Conservation (phyloP, 1,139 yeast species). For the Hyphopichia khmerensis region DNA sequence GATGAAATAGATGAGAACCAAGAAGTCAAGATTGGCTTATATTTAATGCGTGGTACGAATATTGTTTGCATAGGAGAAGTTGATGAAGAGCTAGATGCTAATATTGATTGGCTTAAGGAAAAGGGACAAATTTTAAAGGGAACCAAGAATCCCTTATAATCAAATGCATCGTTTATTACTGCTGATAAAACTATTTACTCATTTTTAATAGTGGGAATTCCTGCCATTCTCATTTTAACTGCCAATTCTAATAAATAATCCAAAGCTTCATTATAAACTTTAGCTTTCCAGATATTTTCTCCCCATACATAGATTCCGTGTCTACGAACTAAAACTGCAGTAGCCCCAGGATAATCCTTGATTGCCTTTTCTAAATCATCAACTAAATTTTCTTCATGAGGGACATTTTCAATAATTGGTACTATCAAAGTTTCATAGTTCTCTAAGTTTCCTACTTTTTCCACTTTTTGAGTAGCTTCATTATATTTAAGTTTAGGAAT, state of each 20-base stretch:
- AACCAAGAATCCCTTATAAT: conserved; percentile 44
- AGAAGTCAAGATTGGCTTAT: conserved; percentile 54
- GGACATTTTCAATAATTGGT: conserved; percentile 89
- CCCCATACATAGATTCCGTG: conserved; percentile 98
- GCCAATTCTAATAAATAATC: conserved; percentile 87
- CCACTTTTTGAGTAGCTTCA: conserved; percentile 43
- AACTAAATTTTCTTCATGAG: conserved; percentile 84
- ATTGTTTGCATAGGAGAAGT: conserved; percentile 77
- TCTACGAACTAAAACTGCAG: conserved; percentile 87
- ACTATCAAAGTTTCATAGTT: conserved; percentile 74
- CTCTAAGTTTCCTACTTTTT: conserved; percentile 64
- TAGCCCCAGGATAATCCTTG: conserved; percentile 65
- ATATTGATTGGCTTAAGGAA: conserved; percentile 59
- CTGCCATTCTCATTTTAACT: conserved; percentile 69
- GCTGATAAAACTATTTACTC: conserved; percentile 1
- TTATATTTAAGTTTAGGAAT: conserved; percentile 53
- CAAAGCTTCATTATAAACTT: conserved; percentile 87
- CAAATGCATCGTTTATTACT: too few species aligned
- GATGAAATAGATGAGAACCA: conserved; percentile 53
- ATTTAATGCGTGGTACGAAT: conserved; percentile 77
- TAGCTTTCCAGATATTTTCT: conserved; percentile 87
- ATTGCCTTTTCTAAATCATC: conserved; percentile 65
- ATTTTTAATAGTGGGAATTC: conserved; percentile 36
- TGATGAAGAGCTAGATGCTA: conserved; percentile 44
- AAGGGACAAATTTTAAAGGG: conserved; percentile 36